phyloP scores from a whole-genome alignment of 805 yeast genomes.

The Candida sakaeoensis region DNA sequence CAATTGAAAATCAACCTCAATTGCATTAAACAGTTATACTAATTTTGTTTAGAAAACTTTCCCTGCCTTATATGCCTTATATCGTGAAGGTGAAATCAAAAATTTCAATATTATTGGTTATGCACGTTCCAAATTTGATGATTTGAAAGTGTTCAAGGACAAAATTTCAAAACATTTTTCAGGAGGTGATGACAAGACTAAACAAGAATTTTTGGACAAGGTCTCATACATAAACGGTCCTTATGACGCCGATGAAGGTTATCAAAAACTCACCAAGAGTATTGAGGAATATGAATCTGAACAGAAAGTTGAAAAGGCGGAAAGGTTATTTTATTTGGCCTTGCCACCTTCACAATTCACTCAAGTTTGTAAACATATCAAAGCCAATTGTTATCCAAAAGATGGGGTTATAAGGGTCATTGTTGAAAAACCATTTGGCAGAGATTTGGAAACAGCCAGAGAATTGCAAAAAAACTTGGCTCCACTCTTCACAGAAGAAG shows the following conservation, averaged over 20 bases:
- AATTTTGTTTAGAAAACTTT: conserved; percentile 94
- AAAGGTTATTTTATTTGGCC: conserved; percentile 88
- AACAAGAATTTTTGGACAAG: conserved; percentile 62
- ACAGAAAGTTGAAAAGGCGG: conserved; percentile 46
- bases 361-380: conserved; percentile 69
- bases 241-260: conserved; percentile 81
- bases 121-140: conserved; percentile 78
- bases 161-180: conserved; percentile 65
- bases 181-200: conserved; percentile 37
- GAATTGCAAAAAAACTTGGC: conserved; percentile 72
- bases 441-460: conserved; percentile 75
- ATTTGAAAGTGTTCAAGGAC: conserved; percentile 51
- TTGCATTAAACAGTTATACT: no score
- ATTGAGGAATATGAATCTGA: conserved; percentile 59
- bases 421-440: conserved; percentile 97
- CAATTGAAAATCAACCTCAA: no score
- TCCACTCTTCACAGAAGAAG: conserved; percentile 87
- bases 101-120: conserved; percentile 80
- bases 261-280: conserved; percentile 46
- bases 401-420: conserved; percentile 74
- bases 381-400: conserved; percentile 59
- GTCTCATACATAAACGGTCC: conserved; percentile 71
- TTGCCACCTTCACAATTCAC: conserved; percentile 92
- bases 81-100: conserved; percentile 59
- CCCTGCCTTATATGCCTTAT: conserved; percentile 76